Evolutionary conservation across 2,329 filamentous ascomycete genomes (phyloP).

Genomic region (Venturiaceae sp.): DNA sequence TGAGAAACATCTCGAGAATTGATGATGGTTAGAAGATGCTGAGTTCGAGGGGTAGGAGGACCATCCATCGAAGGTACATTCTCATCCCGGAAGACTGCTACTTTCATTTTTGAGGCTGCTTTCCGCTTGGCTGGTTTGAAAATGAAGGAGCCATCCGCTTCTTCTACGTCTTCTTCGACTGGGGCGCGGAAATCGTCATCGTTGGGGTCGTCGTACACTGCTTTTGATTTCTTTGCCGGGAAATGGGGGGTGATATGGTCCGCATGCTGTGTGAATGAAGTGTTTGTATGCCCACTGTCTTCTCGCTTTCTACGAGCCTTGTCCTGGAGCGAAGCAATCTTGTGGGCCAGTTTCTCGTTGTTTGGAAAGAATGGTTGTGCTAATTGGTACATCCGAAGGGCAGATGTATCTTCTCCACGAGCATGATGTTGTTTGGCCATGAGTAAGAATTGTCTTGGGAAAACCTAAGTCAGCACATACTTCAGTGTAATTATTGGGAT

Average conservation of each 20-base stretch:
- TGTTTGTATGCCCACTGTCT: neutral
- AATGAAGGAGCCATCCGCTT: slow-evolving; percentile 29
- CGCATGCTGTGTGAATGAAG: neutral
- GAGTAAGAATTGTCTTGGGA: slow-evolving; percentile 56
- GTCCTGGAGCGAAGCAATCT: slow-evolving; percentile 45
- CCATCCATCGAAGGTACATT: neutral
- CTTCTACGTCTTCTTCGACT: slow-evolving; percentile 28
- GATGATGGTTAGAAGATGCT: slow-evolving; percentile 57
- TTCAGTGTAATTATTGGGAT: neutral
- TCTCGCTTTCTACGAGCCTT: slow-evolving; percentile 32
- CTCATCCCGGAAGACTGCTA: slow-evolving; percentile 27
- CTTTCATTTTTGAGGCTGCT: slow-evolving; percentile 19
- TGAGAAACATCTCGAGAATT: slow-evolving; percentile 59
- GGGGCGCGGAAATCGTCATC: slow-evolving; percentile 11
- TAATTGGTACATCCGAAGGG: slow-evolving; percentile 76
- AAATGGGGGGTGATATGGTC: neutral
- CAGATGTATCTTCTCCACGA: slow-evolving; percentile 65
- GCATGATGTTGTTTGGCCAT: slow-evolving; percentile 88
- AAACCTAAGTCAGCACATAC: neutral
- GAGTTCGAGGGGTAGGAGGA: slow-evolving; percentile 45
- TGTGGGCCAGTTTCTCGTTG: slow-evolving; percentile 61
- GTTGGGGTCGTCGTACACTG: slow-evolving; percentile 3
- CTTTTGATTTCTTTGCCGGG: neutral
- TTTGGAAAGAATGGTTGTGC: slow-evolving; percentile 79
- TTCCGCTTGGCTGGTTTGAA: slow-evolving; percentile 24